These are phyloP conservation scores for Alternaria rosae DNA, from an alignment of 2,329 filamentous ascomycete genomes.

Conservation along the genomic window DNA sequence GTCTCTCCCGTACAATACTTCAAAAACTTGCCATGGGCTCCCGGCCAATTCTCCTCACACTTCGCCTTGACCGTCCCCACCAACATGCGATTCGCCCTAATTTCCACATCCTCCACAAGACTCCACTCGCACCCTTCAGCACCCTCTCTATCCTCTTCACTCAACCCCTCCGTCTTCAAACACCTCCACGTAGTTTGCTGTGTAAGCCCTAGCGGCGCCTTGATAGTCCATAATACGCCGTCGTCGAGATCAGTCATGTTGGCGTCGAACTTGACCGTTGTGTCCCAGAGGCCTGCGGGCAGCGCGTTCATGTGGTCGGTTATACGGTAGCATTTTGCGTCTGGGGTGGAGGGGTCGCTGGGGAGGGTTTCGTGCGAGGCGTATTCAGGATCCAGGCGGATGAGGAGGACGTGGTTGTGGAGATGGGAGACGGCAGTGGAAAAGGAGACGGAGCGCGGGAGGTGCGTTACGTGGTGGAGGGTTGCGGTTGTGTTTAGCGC, in stretches of 20 bases:
- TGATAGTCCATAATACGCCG: slow-evolving; percentile 46
- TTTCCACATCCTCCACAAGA: slow-evolving; percentile 49
- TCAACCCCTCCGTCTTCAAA: slow-evolving; percentile 27
- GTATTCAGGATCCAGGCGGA: slow-evolving; percentile 48
- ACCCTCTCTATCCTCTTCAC: slow-evolving; percentile 14
- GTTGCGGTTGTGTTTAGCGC: slow-evolving; percentile 43
- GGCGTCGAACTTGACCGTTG: slow-evolving; percentile 45
- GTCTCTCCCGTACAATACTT: slow-evolving; percentile 26
- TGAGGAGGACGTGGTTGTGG: slow-evolving; percentile 48
- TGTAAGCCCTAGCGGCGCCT: slow-evolving; percentile 45
- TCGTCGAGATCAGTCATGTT: slow-evolving; percentile 45
- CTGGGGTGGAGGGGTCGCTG: slow-evolving; percentile 19
- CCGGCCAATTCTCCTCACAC: slow-evolving; percentile 47
- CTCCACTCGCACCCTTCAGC: slow-evolving; percentile 37
- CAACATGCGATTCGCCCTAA: slow-evolving; percentile 42
- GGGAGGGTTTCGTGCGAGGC: slow-evolving; percentile 41
- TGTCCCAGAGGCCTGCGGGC: slow-evolving; percentile 46
- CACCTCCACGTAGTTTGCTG: slow-evolving; percentile 45
- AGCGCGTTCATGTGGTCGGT: slow-evolving; percentile 49
- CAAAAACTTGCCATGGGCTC: slow-evolving; percentile 42
- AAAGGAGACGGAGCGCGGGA: slow-evolving; percentile 36
- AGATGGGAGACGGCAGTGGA: slow-evolving; percentile 30
- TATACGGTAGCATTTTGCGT: slow-evolving; percentile 47
- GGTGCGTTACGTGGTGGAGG: slow-evolving; percentile 44
- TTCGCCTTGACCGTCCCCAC: slow-evolving; percentile 47